Evolutionary conservation across 2,329 filamentous ascomycete species (phyloP), one percentile per base, ranked within the genome.

Genomic region (Eurotiales sp.): DNA sequence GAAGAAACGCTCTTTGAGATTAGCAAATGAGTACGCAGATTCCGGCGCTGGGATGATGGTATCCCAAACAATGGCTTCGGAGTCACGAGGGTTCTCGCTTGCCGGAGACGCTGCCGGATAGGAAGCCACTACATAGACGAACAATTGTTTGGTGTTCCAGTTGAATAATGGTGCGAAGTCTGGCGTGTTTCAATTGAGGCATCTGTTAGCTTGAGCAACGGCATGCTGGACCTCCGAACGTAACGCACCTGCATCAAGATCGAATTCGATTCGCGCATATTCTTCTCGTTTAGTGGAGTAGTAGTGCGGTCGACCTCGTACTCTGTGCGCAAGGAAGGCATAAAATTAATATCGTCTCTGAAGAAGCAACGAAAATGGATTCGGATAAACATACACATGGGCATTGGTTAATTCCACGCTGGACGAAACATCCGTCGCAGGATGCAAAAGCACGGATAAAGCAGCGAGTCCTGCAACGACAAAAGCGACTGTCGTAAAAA

Each of bases 91-190:
- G 23, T 69, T 60, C 11, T 56, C 72, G 63, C 34, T 56, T 23
- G 63, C 57, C 43, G 70, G 69, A 43, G 72, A 71, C 32, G 76
- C 74, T 32, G 77, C 61, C 4, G 65, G 76, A 66, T 86, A 87
- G 51, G 78, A 85, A 50, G 92, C 92, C 50, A 90, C 92, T 53
- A 99, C 85, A 76, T 96, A 99, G 69, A 96, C 85, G 74, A 97
- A 99, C 64, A 99, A 76, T 74, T 97, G 89, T 72, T 99, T 99
- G 17, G 95, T 99, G 79, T 99, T 99, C 93, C 92, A 99, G 66
- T 88, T 95, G 81, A 97, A 97, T 61, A 99, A 88, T 39, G 86
- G 86, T 55, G 84, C 87, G 55, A 99, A 82, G 74, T 99, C 92
- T 78, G 17, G n/a, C 11, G 17, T 37, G 4, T 19, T 37, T 37